Conservation (phyloP, 2,329 filamentous ascomycete genomes). For the Nigrospora osmanthi region DNA sequence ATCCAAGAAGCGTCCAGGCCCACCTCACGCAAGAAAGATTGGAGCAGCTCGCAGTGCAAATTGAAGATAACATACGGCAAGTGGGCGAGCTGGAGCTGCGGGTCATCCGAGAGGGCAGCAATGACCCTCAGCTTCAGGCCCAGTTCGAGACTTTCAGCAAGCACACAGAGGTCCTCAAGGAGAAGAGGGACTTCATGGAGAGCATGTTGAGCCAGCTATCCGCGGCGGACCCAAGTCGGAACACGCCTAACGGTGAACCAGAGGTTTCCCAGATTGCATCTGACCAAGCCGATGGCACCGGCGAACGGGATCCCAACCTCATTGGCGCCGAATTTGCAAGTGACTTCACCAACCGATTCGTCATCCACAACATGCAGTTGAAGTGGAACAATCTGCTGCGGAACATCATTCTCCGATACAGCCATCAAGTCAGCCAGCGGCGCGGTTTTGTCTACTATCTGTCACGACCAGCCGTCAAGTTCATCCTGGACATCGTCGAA, state of each 20-base stretch:
- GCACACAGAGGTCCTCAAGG: constrained; percentile 47
- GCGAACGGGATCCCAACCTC: constrained; percentile 45
- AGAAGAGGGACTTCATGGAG: constrained; percentile 51
- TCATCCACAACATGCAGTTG: constrained; percentile 92
- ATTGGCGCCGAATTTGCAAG: constrained; percentile 76
- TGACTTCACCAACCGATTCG: constrained; percentile 97
- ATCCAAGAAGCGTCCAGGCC: constrained; percentile 81
- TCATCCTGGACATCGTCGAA: constrained; percentile 94
- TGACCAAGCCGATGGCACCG: constrained; percentile 10
- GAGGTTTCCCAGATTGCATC: background rate
- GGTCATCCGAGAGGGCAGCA: constrained; percentile 41
- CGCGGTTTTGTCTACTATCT: constrained; percentile 97
- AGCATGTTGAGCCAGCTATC: constrained; percentile 46
- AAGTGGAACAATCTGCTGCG: constrained; percentile 97
- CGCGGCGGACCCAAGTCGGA: constrained; percentile 23
- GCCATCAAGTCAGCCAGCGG: constrained; percentile 92
- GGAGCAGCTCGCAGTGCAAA: constrained; percentile 69
- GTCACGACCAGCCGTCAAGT: constrained; percentile 90
- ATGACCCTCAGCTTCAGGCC: constrained; percentile 41
- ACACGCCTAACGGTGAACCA: constrained; percentile 8
- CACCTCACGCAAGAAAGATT: constrained; percentile 78
- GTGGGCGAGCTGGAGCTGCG: constrained; percentile 70
- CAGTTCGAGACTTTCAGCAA: constrained; percentile 54
- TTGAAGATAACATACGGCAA: constrained; percentile 63
- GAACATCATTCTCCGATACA: constrained; percentile 95